A percentile compares a stretch with the other conserved stretches of the same genome.
These are phyloP conservation scores for Lodderomyces orthopsilosis DNA, from an alignment of 1,139 yeast genomes.

Conservation along the genomic window DNA sequence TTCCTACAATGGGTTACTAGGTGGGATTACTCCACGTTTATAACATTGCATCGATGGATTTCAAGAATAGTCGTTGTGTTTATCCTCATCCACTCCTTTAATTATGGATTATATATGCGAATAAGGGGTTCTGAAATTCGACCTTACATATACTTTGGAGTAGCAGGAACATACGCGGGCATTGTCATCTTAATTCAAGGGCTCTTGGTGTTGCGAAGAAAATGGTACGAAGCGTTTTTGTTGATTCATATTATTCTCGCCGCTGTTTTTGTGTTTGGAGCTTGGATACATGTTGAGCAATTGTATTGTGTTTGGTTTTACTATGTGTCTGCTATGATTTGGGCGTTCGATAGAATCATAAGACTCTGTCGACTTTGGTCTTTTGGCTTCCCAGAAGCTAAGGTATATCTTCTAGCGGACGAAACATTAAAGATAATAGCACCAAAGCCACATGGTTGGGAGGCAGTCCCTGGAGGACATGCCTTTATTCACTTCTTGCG, in stretches of 20 bases:
- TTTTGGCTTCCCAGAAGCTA: constrained; percentile 49
- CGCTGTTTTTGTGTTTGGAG: constrained; percentile 37
- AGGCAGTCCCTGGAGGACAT: constrained; percentile 49
- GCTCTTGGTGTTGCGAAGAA: constrained; percentile 37
- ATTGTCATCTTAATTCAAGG: constrained; percentile 43
- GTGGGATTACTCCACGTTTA: constrained; percentile 58
- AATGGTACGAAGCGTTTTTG: constrained; percentile 45
- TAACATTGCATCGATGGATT: constrained; percentile 59
- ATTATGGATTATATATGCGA: constrained; percentile 23
- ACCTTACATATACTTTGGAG: constrained; percentile 29
- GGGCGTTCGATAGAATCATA: constrained; percentile 44
- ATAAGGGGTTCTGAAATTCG: constrained; percentile 5
- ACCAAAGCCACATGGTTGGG: constrained; percentile 40
- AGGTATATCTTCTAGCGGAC: constrained; percentile 41
- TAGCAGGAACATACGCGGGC: constrained; percentile 28
- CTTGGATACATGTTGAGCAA: constrained; percentile 41
- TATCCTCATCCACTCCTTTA: constrained; percentile 37
- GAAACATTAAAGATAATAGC: constrained; percentile 42
- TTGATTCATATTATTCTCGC: constrained; percentile 44
- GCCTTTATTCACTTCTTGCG: constrained; percentile 48
- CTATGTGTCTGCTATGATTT: constrained; percentile 39
- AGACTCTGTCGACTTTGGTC: constrained; percentile 31
- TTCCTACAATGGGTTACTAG: constrained; percentile 55
- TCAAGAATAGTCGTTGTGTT: constrained; percentile 47
- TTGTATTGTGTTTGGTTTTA: constrained; percentile 42